Percentiles rank a stretch among this genome's conserved stretches.
Conservation (phyloP, 75 land plant species). For the Azolla pinnata region DNA sequence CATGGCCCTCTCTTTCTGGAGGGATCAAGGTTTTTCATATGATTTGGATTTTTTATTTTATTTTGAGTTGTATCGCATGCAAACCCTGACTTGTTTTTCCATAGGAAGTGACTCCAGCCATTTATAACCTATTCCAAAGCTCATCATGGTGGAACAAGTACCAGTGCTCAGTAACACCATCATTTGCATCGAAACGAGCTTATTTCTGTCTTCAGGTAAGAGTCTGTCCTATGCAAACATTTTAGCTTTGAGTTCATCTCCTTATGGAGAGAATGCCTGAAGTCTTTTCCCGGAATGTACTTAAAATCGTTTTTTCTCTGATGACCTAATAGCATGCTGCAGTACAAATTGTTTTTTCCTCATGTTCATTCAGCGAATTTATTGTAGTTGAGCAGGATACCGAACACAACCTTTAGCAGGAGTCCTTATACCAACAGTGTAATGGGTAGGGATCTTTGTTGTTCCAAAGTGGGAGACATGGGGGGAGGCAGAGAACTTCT, state of each 20-base stretch:
- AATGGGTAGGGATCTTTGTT: slow-evolving; percentile 85
- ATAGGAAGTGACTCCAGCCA: slow-evolving; percentile 84
- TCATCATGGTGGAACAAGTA: slow-evolving; percentile 84
- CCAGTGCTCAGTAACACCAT: slow-evolving; percentile 56
- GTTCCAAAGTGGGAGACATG: slow-evolving; percentile 48
- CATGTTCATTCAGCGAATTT: too few relatives aligned
- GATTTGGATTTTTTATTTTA: too few relatives aligned
- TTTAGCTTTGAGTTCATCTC: too few relatives aligned
- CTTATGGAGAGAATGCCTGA: too few relatives aligned
- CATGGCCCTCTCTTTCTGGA: too few relatives aligned
- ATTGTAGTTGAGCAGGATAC: slow-evolving; percentile 64
- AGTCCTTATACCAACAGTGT: slow-evolving; percentile 56
- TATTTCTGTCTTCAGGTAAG: slow-evolving; percentile 88
- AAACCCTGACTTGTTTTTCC: background rate
- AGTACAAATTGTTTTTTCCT: too few relatives aligned
- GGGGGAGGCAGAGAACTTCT: slow-evolving; percentile 28
- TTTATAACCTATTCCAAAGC: slow-evolving; percentile 50
- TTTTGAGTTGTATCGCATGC: too few relatives aligned
- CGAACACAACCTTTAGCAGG: slow-evolving; percentile 44
- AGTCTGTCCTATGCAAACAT: background rate
- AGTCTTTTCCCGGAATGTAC: too few relatives aligned
- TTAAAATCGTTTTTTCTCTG: too few relatives aligned
- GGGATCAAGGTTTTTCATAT: too few relatives aligned
- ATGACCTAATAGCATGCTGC: background rate
- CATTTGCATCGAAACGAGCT: slow-evolving; percentile 25